A percentile compares a stretch with the other conserved stretches of the same genome.
Conservation (phyloP, 1,284 basidiomycete genomes). For the Heterobasidion annosum region DNA sequence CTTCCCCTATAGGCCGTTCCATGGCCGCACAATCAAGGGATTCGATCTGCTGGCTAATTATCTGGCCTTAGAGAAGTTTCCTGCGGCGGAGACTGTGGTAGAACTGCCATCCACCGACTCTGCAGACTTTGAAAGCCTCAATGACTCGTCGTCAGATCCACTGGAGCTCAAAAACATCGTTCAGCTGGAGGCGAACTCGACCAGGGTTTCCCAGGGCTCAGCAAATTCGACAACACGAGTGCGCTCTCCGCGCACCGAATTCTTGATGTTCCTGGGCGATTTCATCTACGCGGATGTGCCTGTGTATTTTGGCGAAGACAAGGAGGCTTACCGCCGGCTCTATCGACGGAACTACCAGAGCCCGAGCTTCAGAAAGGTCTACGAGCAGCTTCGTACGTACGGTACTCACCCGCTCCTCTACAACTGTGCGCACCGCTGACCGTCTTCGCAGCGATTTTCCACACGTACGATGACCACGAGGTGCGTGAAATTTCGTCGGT, state of each 20-base stretch:
- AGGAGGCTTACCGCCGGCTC: slow-evolving; percentile 49
- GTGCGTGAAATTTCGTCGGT: slow-evolving; percentile 18
- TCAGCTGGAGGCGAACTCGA: background rate
- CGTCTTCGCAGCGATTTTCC: slow-evolving; percentile 43
- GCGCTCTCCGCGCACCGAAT: slow-evolving; percentile 27
- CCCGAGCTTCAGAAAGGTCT: slow-evolving; percentile 55
- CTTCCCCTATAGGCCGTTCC: slow-evolving; percentile 53
- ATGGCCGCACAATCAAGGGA: slow-evolving; percentile 48
- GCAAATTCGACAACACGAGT: background rate
- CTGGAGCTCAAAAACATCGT: background rate
- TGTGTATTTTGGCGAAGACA: slow-evolving; percentile 44
- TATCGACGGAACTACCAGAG: slow-evolving; percentile 62
- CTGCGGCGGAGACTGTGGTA: background rate
- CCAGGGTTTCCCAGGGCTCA: background rate
- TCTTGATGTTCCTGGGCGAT: slow-evolving; percentile 62
- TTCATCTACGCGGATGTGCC: slow-evolving; percentile 78
- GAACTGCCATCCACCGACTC: background rate
- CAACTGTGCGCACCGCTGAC: background rate
- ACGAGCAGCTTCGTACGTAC: slow-evolving; percentile 55
- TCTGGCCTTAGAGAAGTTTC: slow-evolving; percentile 14
- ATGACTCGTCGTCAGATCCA: background rate
- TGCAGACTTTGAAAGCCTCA: background rate
- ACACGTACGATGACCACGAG: slow-evolving; percentile 65
- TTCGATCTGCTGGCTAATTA: slow-evolving; percentile 60
- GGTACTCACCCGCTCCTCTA: background rate